phyloP scores from a whole-genome alignment of 345 rosid species.

The Acer saccharum region DNA sequence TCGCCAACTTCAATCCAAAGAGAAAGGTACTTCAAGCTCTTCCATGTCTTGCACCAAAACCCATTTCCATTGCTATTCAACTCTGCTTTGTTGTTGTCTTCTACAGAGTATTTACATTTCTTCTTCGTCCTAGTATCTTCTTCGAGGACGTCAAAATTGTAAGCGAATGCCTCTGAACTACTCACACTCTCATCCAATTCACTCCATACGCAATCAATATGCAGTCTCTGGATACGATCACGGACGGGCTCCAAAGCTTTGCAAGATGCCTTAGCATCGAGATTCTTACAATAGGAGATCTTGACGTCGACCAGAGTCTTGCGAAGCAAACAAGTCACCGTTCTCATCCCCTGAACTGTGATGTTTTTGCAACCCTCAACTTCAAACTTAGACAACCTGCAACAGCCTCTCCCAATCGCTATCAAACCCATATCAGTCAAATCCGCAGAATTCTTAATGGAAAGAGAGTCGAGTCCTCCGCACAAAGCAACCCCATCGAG shows the following conservation, averaged over 20 bases:
- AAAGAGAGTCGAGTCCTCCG: conserved; percentile 56
- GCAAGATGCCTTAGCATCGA: conserved; percentile 53
- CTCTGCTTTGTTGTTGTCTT: conserved; percentile 4
- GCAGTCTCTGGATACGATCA: conserved; percentile 62
- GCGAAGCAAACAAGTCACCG: conserved; percentile 49
- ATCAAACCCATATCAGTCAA: conserved; percentile 82
- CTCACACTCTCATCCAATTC: conserved; percentile 30
- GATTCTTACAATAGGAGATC: conserved; percentile 69
- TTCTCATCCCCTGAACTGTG: conserved; percentile 66
- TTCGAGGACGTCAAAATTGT: conserved; percentile 16
- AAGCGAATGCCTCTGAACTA: conserved; percentile 2
- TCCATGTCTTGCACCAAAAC: conserved; percentile 57
- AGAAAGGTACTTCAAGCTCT: conserved; percentile 62
- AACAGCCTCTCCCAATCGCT: conserved; percentile 78
- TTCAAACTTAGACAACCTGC: conserved; percentile 62
- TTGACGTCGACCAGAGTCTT: conserved; percentile 63
- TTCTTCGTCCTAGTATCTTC: conserved; percentile 33
- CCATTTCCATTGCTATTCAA: conserved; percentile 23
- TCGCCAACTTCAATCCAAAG: conserved; percentile 81
- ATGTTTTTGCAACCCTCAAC: conserved; percentile 81
- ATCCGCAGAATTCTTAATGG: conserved; percentile 61
- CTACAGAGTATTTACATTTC: conserved; percentile 48
- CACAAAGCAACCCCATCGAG: conserved; percentile 81
- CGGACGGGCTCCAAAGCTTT: conserved; percentile 64
- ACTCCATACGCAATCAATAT: conserved; percentile 86